Evolutionary conservation across 1,284 basidiomycete species (phyloP).

Genomic region (Tetrapyrgos nigripes): DNA sequence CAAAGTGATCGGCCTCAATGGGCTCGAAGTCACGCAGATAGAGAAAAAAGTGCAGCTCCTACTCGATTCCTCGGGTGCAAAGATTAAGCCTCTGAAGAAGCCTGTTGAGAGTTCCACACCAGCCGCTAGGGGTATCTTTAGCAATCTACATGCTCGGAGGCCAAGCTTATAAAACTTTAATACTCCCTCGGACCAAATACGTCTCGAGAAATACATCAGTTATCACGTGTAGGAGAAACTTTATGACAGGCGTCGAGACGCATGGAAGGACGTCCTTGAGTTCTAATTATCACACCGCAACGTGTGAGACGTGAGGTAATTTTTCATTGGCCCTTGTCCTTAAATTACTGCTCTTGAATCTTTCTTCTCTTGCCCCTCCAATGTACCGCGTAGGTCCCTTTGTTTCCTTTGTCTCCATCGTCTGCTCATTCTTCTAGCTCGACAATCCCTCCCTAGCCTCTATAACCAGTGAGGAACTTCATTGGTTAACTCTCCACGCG

Average conservation of each 20-base stretch:
- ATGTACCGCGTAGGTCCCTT: background rate
- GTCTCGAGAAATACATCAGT: slow-evolving; percentile 15
- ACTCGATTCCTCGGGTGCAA: slow-evolving; percentile 83
- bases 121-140: slow-evolving; percentile 86
- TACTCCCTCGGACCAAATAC: slow-evolving; percentile 1
- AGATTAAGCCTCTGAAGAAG: slow-evolving; percentile 78
- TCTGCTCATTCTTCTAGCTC: slow-evolving; percentile 25
- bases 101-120: slow-evolving; percentile 81
- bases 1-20: slow-evolving; percentile 80
- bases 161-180: slow-evolving; percentile 43
- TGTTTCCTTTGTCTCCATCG: background rate
- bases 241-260: slow-evolving; percentile 13
- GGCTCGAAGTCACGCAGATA: slow-evolving; percentile 73
- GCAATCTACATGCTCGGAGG: slow-evolving; percentile 75
- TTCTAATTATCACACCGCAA: slow-evolving; percentile 24
- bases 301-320: slow-evolving; percentile 46
- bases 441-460: slow-evolving; percentile 35
- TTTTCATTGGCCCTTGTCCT: slow-evolving; percentile 6
- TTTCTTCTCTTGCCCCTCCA: slow-evolving; percentile 17
- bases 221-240: slow-evolving; percentile 21
- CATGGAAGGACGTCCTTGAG: too few species aligned
- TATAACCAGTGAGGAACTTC: slow-evolving; percentile 49
- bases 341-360: slow-evolving; percentile 16
- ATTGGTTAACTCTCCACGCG: slow-evolving; percentile 50
- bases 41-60: slow-evolving; percentile 81